Base-by-base conservation (phyloP, 208 protist genomes). In the Crithidia expoeki region DNA sequence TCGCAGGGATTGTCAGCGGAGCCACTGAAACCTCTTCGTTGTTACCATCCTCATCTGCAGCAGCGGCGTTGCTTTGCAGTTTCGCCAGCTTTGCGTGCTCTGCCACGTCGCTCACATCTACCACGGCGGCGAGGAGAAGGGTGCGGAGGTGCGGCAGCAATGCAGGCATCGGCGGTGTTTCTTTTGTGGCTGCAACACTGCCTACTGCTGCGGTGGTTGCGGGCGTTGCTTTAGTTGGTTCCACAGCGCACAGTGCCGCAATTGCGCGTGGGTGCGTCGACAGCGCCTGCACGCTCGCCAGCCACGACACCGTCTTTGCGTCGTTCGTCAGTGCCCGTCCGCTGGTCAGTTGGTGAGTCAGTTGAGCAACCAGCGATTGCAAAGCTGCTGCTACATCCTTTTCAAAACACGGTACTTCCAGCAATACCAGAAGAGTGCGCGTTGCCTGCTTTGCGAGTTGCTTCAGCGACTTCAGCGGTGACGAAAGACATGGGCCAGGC, bases 401-500 rank as follows among this genome's bases (percentile, higher is more conserved):
- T 10, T 27, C 32, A 30, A 57, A 68, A 3, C 32, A 56, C 5
- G 32, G 56, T 19, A 72, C 72, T 16, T 50, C 21, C 58, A 66
- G 49, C 56, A 77, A 32, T 6, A 56, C 64, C 28, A 68, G 36
- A 2, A 77, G 50, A 2, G 72, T 68, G 30, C 64, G 64, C 0
- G 72, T 77, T 6, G 64, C 63, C 44, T 77, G 72, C 64, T 77
- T 77, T 21, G 72, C 58, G 16, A 77, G 49, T 23, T 72, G 72
- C 64, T 77, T 77, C 42, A 52, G 51, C 19, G 72, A 38, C 21
- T n/a, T 17, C 23, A 71, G 30, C 12, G 72, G 21, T 14, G 25
- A 49, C 2, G 44, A 32, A 0, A 52, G 4, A 38, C 10, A 2
- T 6, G 16, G 5, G 34, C 4, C 28, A 12, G 17, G n/a, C 10